phyloP scores from a whole-genome alignment of 139 green algal genomes.

The Trebouxia sp. region DNA sequence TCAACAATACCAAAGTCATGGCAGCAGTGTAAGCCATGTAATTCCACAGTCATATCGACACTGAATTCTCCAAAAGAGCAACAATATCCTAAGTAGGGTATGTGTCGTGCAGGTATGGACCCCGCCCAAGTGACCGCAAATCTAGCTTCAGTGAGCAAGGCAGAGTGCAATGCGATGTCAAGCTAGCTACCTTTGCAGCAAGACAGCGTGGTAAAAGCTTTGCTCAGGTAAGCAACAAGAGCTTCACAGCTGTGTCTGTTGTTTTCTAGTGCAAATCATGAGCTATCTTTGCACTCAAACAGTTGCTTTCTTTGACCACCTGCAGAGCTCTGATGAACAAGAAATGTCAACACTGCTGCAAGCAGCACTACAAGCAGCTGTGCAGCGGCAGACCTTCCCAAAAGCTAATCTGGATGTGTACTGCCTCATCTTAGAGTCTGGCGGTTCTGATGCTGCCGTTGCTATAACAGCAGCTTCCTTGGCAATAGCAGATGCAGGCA shows the following conservation, averaged over 20 bases:
- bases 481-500: conserved; percentile 75
- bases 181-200: conserved; percentile 61
- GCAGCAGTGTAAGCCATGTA: conserved; percentile 59
- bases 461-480: conserved; percentile 60
- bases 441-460: conserved; percentile 58
- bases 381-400: conserved; percentile 67
- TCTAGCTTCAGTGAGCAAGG: conserved; percentile 64
- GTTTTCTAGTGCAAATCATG: background rate
- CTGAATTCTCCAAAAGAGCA: background rate
- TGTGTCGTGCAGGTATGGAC: conserved; percentile 61
- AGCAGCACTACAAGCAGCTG: conserved; percentile 54
- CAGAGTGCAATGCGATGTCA: conserved; percentile 67
- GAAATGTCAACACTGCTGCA: conserved; percentile 46
- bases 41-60: background rate
- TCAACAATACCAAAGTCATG: conserved; percentile 77
- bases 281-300: background rate
- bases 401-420: conserved; percentile 74
- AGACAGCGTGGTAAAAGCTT: conserved; percentile 35
- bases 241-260: background rate
- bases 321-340: conserved; percentile 47
- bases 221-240: background rate
- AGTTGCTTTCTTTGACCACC: background rate
- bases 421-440: conserved; percentile 70
- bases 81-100: background rate
- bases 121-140: conserved; percentile 60